phyloP scores from a whole-genome alignment of 1,284 basidiomycete species.

The Ceratobasidium sp. region DNA sequence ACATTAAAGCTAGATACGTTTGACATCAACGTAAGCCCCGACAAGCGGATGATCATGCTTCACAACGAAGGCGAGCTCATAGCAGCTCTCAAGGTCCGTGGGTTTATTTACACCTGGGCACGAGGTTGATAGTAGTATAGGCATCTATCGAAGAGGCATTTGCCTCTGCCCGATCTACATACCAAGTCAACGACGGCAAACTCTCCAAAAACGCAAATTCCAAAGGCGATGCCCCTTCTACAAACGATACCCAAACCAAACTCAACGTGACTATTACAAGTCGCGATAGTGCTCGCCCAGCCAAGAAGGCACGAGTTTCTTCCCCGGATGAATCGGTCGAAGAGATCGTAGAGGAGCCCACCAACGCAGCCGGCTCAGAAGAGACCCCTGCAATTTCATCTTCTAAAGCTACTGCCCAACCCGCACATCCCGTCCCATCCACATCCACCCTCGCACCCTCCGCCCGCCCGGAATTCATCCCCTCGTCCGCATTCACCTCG shows the following conservation, averaged over 20 bases:
- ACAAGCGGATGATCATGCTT: constrained; percentile 94
- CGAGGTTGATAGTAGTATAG: constrained; percentile 54
- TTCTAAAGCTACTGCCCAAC: not conserved
- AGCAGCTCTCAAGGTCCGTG: constrained; percentile 78
- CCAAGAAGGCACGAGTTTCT: constrained; percentile 28
- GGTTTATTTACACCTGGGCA: not conserved
- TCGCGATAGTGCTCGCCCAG: constrained; percentile 1
- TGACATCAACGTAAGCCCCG: constrained; percentile 97
- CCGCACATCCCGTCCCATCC: not conserved
- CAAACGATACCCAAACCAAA: constrained; percentile 24
- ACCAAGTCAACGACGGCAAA: constrained; percentile 63
- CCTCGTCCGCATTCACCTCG: constrained; percentile 34
- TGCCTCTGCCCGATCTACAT: constrained; percentile 77
- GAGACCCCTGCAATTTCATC: not conserved
- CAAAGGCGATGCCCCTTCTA: not conserved
- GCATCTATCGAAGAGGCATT: constrained; percentile 73
- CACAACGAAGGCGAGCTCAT: constrained; percentile 90
- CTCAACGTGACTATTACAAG: constrained; percentile 27
- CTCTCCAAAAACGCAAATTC: constrained; percentile 4
- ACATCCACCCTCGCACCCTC: constrained; percentile 27
- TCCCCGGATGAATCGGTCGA: constrained; percentile 27
- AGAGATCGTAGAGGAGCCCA: constrained; percentile 1
- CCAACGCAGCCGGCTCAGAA: not conserved
- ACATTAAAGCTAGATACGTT: constrained; percentile 71
- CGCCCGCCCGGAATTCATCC: constrained; percentile 15